phyloP scores from a whole-genome alignment of 495 filamentous ascomycete species.

The Aspergillus nanangensis region DNA sequence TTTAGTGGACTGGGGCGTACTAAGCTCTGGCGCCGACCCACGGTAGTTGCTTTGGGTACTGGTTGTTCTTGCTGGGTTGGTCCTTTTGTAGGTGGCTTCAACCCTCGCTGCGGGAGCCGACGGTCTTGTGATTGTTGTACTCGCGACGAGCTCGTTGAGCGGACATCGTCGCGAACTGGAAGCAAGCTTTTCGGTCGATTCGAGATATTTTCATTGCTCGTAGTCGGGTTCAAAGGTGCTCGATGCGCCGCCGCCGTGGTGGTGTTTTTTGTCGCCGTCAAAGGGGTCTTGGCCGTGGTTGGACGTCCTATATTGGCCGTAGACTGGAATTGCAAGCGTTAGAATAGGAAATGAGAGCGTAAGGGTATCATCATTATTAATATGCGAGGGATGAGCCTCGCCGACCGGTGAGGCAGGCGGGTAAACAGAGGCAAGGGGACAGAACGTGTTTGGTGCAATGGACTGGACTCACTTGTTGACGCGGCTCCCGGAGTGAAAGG shows the following conservation, averaged over 20 bases:
- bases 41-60: conserved; percentile 3
- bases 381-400: neutral
- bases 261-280: conserved; percentile 3
- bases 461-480: conserved; percentile 29
- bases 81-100: conserved; percentile 1
- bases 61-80: conserved; percentile 8
- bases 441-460: neutral
- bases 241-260: neutral
- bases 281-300: conserved; percentile 13
- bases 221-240: conserved; percentile 1
- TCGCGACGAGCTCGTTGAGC: neutral
- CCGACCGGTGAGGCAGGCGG: neutral
- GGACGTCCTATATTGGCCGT: conserved; percentile 24
- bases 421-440: conserved; percentile 1
- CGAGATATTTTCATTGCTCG: conserved; percentile 8
- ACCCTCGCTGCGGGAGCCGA: conserved; percentile 5
- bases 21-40: conserved; percentile 31
- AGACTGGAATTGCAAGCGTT: conserved; percentile 12
- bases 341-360: no score
- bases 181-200: conserved; percentile 12
- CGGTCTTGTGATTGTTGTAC: conserved; percentile 5
- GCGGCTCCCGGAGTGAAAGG: conserved; percentile 30
- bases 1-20: conserved; percentile 25
- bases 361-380: neutral
- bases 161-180: conserved; percentile 10